phyloP scores from a whole-genome alignment of 2,329 filamentous ascomycete species.

The Didymellaceae sp. region DNA sequence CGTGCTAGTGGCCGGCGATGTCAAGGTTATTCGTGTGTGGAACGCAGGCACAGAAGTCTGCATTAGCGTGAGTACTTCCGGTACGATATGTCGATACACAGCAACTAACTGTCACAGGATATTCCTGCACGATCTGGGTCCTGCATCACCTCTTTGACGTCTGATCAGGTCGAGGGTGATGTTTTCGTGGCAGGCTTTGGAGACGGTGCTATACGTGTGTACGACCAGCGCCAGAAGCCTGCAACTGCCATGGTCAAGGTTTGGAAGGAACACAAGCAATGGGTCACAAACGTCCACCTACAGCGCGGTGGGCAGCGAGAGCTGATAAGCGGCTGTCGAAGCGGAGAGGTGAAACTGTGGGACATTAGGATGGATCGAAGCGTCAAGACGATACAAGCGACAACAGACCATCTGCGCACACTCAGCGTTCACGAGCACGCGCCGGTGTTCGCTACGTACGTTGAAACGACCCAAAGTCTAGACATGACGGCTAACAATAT shows the following conservation, averaged over 20 bases:
- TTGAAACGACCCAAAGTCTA: not conserved
- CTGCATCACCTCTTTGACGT: constrained; percentile 94
- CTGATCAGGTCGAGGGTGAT: constrained; percentile 96
- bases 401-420: constrained; percentile 78
- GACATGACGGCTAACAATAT: constrained; percentile 14
- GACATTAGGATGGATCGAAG: constrained; percentile 88
- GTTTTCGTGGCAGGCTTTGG: constrained; percentile 96
- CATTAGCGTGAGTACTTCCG: constrained; percentile 63
- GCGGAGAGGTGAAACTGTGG: constrained; percentile 95
- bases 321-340: constrained; percentile 85
- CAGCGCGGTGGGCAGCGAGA: constrained; percentile 94
- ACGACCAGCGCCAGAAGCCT: constrained; percentile 83
- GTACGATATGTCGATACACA: not conserved
- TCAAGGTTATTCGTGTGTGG: constrained; percentile 95
- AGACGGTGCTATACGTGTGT: constrained; percentile 91
- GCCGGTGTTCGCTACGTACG: constrained; percentile 77
- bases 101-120: constrained; percentile 59
- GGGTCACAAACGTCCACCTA: constrained; percentile 96
- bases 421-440: constrained; percentile 95
- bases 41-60: constrained; percentile 93
- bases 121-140: constrained; percentile 94
- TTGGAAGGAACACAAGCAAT: constrained; percentile 95
- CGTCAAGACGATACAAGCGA: constrained; percentile 75
- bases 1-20: constrained; percentile 93
- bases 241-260: constrained; percentile 93